Evolutionary conservation across 2,329 filamentous ascomycete species (phyloP), one percentile per base, ranked within the genome.

Genomic region (Sporothrix phasma): DNA sequence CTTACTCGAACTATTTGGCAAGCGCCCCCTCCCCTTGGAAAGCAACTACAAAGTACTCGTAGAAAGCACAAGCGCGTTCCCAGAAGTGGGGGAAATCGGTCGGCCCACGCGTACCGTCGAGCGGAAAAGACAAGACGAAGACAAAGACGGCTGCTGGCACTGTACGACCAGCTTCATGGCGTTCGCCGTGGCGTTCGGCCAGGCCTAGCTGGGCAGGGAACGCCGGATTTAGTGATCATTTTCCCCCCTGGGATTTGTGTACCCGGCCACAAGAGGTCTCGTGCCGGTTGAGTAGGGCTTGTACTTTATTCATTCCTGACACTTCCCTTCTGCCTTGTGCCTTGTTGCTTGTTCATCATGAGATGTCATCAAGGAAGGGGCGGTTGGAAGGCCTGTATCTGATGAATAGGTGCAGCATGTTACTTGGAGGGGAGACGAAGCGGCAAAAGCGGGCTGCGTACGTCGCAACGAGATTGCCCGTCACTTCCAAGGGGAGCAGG

Each of bases 51-150:
- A 31, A 62, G 13, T 19, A 26, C 45, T 29, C 31, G 41, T 51
- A 62, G n/a, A 41, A 61, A 45, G 11, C n/a, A 26, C 59, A 61
- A 54, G 60, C 60, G 47, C 60, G 60, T 31, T n/a, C 31, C 15
- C 7, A 10, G 22, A 45, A 62, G 60, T 46, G 37, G 49, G 24
- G 49, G 61, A 56, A 54, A 56, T 63, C 54, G 60, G 49, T 47
- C 61, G 47, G 61, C 37, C 41, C 49, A 37, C 13, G 24, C 19
- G 60, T 19, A n/a, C 39, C 39, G 39, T 41, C 39, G 2, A 41
- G 15, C 13, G 13, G 26, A 34, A 31, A 47, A 47, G 19, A 7
- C 15, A 10, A 56, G 37, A 22, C 61, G 17, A 51, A 19, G 15
- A 61, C 45, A 61, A 51, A 49, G 59, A n/a, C 17, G 26, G 15